These are phyloP conservation scores for Aspergillus puulaauensis DNA, from an alignment of 2,329 filamentous ascomycete species.

Conservation along the genomic window DNA sequence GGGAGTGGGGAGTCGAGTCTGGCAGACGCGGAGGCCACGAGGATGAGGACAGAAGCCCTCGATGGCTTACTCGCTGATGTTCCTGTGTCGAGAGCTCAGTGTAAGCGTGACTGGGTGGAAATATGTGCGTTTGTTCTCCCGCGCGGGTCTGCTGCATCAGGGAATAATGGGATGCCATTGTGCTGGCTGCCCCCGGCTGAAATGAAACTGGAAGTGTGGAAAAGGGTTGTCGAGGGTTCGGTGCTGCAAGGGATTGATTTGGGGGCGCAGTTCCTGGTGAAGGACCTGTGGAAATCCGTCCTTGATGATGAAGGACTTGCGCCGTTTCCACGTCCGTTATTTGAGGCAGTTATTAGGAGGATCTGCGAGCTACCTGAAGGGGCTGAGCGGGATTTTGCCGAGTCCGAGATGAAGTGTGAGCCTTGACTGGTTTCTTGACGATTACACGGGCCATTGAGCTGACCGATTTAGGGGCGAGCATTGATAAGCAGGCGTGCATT, in stretches of 20 bases:
- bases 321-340: constrained; percentile 33
- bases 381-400: constrained; percentile 17
- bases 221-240: constrained; percentile 38
- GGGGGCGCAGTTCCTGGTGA: constrained; percentile 41
- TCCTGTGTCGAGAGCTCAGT: constrained; percentile 54
- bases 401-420: constrained; percentile 38
- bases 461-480: constrained; percentile 36
- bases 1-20: constrained; percentile 15
- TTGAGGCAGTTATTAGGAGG: constrained; percentile 40
- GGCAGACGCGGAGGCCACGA: constrained; percentile 23
- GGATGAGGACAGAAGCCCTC: constrained; percentile 33
- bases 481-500: constrained; percentile 35
- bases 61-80: constrained; percentile 48
- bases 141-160: background rate
- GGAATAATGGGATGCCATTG: constrained; percentile 26
- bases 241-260: constrained; percentile 42
- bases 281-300: constrained; percentile 41
- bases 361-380: constrained; percentile 29
- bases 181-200: constrained; percentile 46
- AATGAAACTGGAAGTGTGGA: constrained; percentile 52
- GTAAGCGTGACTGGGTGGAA: constrained; percentile 50
- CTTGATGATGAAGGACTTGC: constrained; percentile 35
- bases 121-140: constrained; percentile 54
- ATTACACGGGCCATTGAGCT: background rate
- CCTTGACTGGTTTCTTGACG: background rate